Conservation (phyloP, 306 rosid species). For the Trifolium subterraneum region DNA sequence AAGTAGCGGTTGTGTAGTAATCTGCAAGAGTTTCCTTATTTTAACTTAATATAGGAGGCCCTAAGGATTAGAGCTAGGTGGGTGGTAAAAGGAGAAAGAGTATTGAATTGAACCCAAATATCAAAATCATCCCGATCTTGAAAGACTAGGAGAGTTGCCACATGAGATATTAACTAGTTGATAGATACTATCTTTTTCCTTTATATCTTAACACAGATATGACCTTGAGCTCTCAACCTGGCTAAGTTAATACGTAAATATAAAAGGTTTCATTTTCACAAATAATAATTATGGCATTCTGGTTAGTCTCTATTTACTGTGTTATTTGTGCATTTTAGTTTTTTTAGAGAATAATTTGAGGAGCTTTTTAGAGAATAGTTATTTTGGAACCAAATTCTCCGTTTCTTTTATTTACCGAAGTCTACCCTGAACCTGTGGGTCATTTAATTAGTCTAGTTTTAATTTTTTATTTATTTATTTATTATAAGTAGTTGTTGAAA, state of each 20-base stretch:
- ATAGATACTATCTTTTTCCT: conserved; percentile 12
- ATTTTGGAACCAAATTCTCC: conserved; percentile 4
- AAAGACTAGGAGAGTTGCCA: background rate
- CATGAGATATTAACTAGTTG: conserved; percentile 14
- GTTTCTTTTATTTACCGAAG: conserved; percentile 15
- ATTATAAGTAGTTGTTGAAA: conserved; percentile 22
- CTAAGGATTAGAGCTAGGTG: conserved; percentile 4
- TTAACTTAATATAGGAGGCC: conserved; percentile 12
- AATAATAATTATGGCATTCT: conserved; percentile 16
- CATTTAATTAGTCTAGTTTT: background rate
- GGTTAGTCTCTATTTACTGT: conserved; percentile 14
- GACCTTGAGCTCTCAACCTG: conserved; percentile 6
- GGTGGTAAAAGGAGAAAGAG: background rate
- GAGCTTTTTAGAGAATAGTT: conserved; percentile 2
- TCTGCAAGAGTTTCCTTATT: conserved; percentile 28
- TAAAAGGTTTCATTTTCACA: conserved; percentile 8
- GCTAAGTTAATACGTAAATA: conserved; percentile 4
- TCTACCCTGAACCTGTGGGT: conserved; percentile 27
- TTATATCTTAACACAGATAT: conserved; percentile 22
- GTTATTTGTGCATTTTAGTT: conserved; percentile 6
- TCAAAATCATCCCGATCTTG: conserved; percentile 5
- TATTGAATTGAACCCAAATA: background rate
- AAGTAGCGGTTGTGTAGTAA: background rate
- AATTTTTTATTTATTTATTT: too few species aligned
- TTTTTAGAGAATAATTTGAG: background rate